These are phyloP conservation scores for Lepiota brunneoincarnata DNA, from an alignment of 768 basidiomycete species.

Conservation along the genomic window DNA sequence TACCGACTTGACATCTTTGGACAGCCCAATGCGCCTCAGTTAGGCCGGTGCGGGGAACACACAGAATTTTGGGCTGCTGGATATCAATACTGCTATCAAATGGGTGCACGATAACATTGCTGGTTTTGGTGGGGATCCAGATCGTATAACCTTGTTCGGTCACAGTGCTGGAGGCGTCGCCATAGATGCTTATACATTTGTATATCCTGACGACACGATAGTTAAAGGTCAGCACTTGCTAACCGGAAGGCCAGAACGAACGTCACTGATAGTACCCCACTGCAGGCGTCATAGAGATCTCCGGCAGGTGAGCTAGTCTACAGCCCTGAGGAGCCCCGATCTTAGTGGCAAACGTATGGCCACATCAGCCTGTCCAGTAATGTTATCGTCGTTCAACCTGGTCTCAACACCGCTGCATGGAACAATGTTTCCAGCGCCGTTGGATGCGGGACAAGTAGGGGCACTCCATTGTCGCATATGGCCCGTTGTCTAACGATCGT, in stretches of 20 bases:
- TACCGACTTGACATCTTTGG: conserved; percentile 40
- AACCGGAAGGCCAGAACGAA: no score
- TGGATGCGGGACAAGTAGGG: conserved; percentile 31
- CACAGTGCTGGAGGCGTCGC: conserved; percentile 35
- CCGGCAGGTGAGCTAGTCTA: conserved; percentile 31
- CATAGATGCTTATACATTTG: conserved; percentile 31
- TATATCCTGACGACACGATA: conserved; percentile 31
- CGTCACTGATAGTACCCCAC: no score
- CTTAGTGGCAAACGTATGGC: not conserved
- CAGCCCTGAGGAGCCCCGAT: no score
- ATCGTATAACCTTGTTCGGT: conserved; percentile 34
- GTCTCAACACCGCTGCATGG: conserved; percentile 25
- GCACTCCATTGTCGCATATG: not conserved
- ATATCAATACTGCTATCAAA: conserved; percentile 38
- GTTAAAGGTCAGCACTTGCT: conserved; percentile 18
- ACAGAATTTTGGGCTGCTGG: conserved; percentile 41
- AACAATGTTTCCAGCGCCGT: conserved; percentile 26
- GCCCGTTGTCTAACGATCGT: not conserved
- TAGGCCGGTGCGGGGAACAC: conserved; percentile 19
- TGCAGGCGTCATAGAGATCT: conserved; percentile 31
- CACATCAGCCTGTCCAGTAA: conserved; percentile 14
- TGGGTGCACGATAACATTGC: conserved; percentile 49
- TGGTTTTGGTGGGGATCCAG: conserved; percentile 40
- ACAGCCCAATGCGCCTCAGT: conserved; percentile 37
- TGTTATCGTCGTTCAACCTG: conserved; percentile 11